These are phyloP conservation scores for Abelmoschus esculentus DNA, from an alignment of 345 rosid genomes.

Conservation along the genomic window DNA sequence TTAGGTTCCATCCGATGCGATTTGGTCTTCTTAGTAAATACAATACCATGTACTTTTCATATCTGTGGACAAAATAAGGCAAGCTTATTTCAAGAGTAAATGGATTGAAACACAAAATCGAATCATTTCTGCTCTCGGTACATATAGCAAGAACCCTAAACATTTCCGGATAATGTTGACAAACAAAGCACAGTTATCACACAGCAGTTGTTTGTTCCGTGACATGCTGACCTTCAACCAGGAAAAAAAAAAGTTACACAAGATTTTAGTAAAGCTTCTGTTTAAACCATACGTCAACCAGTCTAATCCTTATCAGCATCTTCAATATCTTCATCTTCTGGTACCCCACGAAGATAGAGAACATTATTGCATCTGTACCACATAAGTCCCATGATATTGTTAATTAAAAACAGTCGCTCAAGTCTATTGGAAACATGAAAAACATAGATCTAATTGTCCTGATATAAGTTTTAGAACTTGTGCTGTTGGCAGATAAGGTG, in stretches of 20 bases:
- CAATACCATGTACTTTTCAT: too few relatives aligned
- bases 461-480: not conserved
- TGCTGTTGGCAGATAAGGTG: not conserved
- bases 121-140: too few relatives aligned
- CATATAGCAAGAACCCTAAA: too few relatives aligned
- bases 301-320: slow-evolving; percentile 60
- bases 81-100: too few relatives aligned
- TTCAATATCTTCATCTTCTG: slow-evolving; percentile 86
- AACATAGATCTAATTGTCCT: not conserved
- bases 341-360: slow-evolving; percentile 82
- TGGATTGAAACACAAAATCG: too few relatives aligned
- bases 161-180: too few relatives aligned
- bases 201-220: not conserved
- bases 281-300: not conserved
- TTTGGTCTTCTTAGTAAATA: too few relatives aligned
- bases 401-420: not conserved
- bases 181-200: not conserved
- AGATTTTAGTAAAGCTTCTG: not conserved
- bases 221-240: not conserved
- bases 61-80: too few relatives aligned
- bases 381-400: not conserved
- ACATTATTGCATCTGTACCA: slow-evolving; percentile 82
- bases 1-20: too few relatives aligned
- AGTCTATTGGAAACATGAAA: not conserved
- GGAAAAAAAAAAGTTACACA: not conserved